Conservation (phyloP, 805 yeast genomes). For the Lachancea mirantina region DNA sequence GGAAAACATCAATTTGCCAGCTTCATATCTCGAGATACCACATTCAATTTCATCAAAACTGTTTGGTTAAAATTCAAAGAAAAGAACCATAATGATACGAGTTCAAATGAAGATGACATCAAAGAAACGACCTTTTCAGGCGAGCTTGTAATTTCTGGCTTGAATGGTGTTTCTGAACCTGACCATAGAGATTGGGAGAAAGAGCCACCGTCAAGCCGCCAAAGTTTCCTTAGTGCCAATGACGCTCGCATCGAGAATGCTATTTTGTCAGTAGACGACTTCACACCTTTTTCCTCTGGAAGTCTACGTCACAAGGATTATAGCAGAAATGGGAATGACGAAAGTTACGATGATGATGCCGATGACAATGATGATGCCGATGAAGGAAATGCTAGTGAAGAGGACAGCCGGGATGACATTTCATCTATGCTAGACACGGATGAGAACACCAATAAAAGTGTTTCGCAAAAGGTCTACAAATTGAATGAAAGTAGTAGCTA, state of each 20-base stretch:
- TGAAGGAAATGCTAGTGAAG: conserved; percentile 31
- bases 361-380: conserved; percentile 18
- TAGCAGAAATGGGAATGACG: conserved; percentile 12
- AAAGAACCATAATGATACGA: neutral
- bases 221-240: conserved; percentile 18
- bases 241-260: conserved; percentile 29
- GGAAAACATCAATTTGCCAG: conserved; percentile 78
- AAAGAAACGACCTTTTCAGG: neutral
- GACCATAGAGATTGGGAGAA: no score
- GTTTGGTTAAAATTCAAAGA: conserved; percentile 47
- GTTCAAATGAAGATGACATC: conserved; percentile 1
- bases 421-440: conserved; percentile 19
- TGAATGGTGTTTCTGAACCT: neutral
- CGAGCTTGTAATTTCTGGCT: conserved; percentile 2
- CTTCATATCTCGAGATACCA: conserved; percentile 72
- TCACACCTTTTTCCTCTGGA: conserved; percentile 9
- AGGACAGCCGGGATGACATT: conserved; percentile 21
- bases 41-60: conserved; percentile 60
- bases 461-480: conserved; percentile 24
- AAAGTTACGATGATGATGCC: conserved; percentile 14
- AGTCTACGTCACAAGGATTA: conserved; percentile 1
- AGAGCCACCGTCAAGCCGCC: conserved; percentile 23
- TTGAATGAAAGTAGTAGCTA: conserved; percentile 36
- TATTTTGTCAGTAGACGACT: conserved; percentile 41
- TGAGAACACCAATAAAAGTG: conserved; percentile 17